These are phyloP conservation scores for Incumbomyces lentus DNA, from an alignment of 2,329 filamentous ascomycete species.

Conservation along the genomic window DNA sequence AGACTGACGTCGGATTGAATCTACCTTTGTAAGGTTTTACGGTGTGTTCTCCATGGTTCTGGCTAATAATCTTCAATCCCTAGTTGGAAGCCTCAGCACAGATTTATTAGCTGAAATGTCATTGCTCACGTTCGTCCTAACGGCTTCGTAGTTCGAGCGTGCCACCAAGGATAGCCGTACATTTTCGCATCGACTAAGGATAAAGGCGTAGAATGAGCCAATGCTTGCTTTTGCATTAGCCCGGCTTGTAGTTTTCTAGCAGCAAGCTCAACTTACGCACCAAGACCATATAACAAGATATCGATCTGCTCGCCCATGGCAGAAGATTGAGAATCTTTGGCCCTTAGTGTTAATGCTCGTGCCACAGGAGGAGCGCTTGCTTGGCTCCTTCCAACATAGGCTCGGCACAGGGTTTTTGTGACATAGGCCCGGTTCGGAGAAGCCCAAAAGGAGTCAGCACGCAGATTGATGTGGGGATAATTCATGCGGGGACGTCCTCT, in stretches of 20 bases:
- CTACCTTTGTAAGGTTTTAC: slow-evolving; percentile 28
- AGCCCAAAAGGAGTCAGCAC: too few species aligned
- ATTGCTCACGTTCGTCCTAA: slow-evolving; percentile 28
- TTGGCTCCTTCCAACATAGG: too few species aligned
- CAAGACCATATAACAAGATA: slow-evolving; percentile 44
- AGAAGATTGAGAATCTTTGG: background rate
- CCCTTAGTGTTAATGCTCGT: too few species aligned
- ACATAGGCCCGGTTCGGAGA: too few species aligned
- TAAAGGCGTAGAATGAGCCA: slow-evolving; percentile 49
- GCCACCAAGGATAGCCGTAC: slow-evolving; percentile 35
- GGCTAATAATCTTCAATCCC: slow-evolving; percentile 34
- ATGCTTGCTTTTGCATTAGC: slow-evolving; percentile 32
- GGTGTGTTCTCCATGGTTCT: slow-evolving; percentile 31
- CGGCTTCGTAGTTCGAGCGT: slow-evolving; percentile 37
- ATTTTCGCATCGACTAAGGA: slow-evolving; percentile 34
- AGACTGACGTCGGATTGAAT: background rate
- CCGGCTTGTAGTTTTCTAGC: background rate
- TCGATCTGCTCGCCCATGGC: slow-evolving; percentile 26
- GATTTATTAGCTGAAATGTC: background rate
- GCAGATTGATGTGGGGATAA: too few species aligned
- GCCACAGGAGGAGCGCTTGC: too few species aligned
- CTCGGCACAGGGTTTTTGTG: too few species aligned
- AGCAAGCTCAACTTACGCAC: slow-evolving; percentile 36
- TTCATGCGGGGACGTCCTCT: too few species aligned
- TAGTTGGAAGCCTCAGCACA: slow-evolving; percentile 11